A percentile compares a stretch with the other conserved stretches of the same genome.
Conservation (phyloP, 2,329 filamentous ascomycete species). For the Clonostachys chloroleuca region DNA sequence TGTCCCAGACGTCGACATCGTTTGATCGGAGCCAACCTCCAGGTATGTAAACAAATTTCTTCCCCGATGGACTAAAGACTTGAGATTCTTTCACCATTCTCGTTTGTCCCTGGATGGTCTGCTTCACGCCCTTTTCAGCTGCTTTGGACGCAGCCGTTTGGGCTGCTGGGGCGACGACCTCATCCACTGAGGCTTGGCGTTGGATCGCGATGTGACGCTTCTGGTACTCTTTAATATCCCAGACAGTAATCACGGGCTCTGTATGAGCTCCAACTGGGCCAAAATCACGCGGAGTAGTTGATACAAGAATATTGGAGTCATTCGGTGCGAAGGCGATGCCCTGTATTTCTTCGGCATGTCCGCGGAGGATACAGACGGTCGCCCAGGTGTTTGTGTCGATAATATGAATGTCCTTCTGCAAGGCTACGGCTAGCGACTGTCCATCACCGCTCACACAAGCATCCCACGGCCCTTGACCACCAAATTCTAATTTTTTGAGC, state of each 20-base stretch:
- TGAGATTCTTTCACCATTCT: background rate
- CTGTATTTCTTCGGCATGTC: background rate
- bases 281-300: background rate
- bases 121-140: background rate
- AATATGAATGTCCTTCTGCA: slow-evolving; percentile 1
- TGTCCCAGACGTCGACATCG: background rate
- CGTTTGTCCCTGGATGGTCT: too few species aligned
- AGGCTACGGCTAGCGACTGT: background rate
- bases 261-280: background rate
- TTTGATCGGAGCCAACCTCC: background rate
- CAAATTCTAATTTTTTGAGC: background rate
- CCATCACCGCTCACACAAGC: slow-evolving; percentile 3
- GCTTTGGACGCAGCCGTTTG: slow-evolving; percentile 1
- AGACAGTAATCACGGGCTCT: background rate
- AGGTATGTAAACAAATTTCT: background rate
- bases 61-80: background rate
- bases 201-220: background rate
- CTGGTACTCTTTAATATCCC: background rate
- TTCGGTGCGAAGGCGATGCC: slow-evolving; percentile 2
- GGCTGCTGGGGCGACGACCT: background rate
- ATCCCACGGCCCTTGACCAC: background rate
- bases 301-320: slow-evolving; percentile 2
- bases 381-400: background rate
- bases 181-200: background rate
- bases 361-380: background rate